Conservation (phyloP, 2,329 filamentous ascomycete species). For the Beauveria brongniartii region DNA sequence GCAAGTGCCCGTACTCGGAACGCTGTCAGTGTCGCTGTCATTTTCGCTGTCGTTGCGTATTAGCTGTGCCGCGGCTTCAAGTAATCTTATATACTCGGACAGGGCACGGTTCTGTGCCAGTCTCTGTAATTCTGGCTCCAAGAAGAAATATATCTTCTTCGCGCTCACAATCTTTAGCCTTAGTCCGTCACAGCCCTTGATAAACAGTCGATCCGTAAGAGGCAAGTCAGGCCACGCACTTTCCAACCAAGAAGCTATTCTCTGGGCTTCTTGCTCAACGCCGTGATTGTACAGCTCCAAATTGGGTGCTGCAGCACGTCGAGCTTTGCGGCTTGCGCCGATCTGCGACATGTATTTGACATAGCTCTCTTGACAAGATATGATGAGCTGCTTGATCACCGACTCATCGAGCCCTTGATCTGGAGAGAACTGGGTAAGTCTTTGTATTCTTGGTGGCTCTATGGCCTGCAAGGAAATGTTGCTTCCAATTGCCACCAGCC, state of each 20-base stretch:
- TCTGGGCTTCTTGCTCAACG: too few relatives aligned
- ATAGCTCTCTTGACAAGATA: background rate
- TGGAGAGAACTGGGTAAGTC: background rate
- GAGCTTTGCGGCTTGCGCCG: background rate
- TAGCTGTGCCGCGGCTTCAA: background rate
- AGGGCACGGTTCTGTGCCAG: background rate
- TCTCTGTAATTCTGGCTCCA: background rate
- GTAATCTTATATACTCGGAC: background rate
- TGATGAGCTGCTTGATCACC: background rate
- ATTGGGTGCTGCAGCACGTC: background rate
- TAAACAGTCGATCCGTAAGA: background rate
- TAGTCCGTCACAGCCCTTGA: background rate
- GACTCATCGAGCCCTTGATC: background rate
- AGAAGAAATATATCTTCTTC: background rate
- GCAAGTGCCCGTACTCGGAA: too few relatives aligned
- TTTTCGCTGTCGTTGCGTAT: background rate
- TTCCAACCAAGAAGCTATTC: background rate
- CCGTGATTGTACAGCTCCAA: background rate
- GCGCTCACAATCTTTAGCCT: background rate
- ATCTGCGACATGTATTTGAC: background rate
- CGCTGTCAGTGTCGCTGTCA: background rate
- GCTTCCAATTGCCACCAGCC: background rate
- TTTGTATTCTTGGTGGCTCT: background rate
- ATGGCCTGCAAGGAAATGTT: background rate
- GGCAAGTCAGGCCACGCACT: background rate